A percentile compares a stretch with the other conserved stretches of the same genome.
Conservation (phyloP, 495 filamentous ascomycete genomes). For the Penicillium egyptiacum region DNA sequence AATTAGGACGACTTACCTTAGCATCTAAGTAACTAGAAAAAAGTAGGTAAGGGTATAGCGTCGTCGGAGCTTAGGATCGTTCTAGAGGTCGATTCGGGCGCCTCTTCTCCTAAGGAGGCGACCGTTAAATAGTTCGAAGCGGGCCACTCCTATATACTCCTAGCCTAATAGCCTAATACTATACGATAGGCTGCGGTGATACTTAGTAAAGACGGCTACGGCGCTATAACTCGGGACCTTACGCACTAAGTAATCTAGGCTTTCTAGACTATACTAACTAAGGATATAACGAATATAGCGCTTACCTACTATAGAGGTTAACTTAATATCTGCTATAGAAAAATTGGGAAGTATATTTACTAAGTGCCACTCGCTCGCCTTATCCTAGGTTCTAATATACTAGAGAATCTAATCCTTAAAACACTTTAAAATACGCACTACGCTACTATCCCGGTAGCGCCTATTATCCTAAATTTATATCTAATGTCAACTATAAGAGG, state of each 20-base stretch:
- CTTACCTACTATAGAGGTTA: not conserved
- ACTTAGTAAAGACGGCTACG: not conserved
- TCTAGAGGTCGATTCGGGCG: not conserved
- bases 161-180: not conserved
- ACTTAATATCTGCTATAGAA: not conserved
- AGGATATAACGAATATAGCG: not conserved
- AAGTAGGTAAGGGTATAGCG: not conserved
- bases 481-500: not conserved
- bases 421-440: not conserved
- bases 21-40: not conserved
- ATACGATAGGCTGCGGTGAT: not conserved
- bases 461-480: not conserved
- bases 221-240: not conserved
- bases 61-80: not conserved
- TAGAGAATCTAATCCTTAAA: conserved; percentile 1
- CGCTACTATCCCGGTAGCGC: not conserved
- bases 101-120: not conserved
- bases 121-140: not conserved
- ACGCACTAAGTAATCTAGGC: not conserved
- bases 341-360: not conserved
- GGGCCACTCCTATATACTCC: not conserved
- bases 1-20: not conserved
- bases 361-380: not conserved
- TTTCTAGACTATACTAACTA: not conserved
- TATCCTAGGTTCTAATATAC: not conserved